Evolutionary conservation across 331 rosid genomes (phyloP).

Genomic region (Stylosanthes scabra): DNA sequence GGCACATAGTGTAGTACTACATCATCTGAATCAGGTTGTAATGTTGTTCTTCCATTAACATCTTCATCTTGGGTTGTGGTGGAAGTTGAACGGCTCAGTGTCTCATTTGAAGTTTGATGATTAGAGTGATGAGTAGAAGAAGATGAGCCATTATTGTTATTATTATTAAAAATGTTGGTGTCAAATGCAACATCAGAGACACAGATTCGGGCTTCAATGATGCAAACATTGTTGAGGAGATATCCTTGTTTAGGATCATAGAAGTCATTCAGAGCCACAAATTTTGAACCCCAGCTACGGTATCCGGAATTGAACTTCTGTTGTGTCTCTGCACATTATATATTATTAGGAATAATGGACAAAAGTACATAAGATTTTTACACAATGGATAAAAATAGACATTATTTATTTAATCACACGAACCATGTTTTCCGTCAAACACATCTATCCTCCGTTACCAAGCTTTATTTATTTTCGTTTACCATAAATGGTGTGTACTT

Average conservation of each 20-base stretch:
- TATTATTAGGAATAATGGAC: too few relatives aligned
- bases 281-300: slow-evolving; percentile 79
- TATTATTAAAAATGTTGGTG: background rate
- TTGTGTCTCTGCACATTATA: slow-evolving; percentile 55
- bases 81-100: background rate
- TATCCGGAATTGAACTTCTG: slow-evolving; percentile 78
- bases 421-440: too few relatives aligned
- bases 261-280: slow-evolving; percentile 66
- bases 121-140: background rate
- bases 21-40: background rate
- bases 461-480: too few relatives aligned
- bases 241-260: slow-evolving; percentile 64
- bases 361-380: too few relatives aligned
- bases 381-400: too few relatives aligned
- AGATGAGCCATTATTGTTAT: too few relatives aligned
- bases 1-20: background rate
- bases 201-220: slow-evolving; percentile 68
- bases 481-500: too few relatives aligned
- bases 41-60: background rate
- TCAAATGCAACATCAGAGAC: slow-evolving; percentile 49
- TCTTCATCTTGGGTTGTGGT: background rate
- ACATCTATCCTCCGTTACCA: too few relatives aligned
- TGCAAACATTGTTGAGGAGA: slow-evolving; percentile 61
- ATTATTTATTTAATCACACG: too few relatives aligned
- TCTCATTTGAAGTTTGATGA: background rate